Evolutionary conservation across 306 rosid species (phyloP), one percentile per base, ranked within the genome.

Genomic region (Prunus davidiana): DNA sequence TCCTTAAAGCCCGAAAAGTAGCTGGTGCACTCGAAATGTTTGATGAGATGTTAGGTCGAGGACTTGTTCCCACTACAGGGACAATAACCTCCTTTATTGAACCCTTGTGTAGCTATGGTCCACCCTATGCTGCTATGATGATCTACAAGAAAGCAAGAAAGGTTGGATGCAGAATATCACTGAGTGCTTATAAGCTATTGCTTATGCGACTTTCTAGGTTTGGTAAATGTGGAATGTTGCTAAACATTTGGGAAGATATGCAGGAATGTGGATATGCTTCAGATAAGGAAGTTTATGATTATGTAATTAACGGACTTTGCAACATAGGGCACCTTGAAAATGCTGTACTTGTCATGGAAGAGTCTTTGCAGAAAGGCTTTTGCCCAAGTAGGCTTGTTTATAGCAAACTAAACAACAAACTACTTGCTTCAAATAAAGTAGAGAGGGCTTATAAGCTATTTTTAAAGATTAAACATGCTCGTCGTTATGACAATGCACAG

Each of bases 301-400:
- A 76, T 78, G 84, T 88, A 76, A 85, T 90, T 30, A 77, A 68
- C 66, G 96, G 98, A 62, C 97, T 91, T 77, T 90, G 93, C 84
- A 90, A 85, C 78, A 64, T 83, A 18, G 98, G 96, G 74, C 95
- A 90, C 72, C 93, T 94, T 72, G 97, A 94, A 75, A 89, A 85
- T 82, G 97, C 95, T 22, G 93, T 87, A 83, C 93, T 86, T 82
- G 97, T 89, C 73, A 89, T 90, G 98, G 97, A 92, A 85, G 98
- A 94, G 88, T 87, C 84, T 79, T 72, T 94, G 82, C 69, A 76
- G 51, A 83, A 83, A 73, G 96, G 96, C 12, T 92, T 90, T 68
- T 92, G 92, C 75, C 96, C 96, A 2, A 82, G 88, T 85, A 90
- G 96, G 83, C 96, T 84, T 70, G 85, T 84, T 20, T 92, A 85